Conservation (phyloP, 169 alveolate species). For the Pseudocohnilembus persalinus region DNA sequence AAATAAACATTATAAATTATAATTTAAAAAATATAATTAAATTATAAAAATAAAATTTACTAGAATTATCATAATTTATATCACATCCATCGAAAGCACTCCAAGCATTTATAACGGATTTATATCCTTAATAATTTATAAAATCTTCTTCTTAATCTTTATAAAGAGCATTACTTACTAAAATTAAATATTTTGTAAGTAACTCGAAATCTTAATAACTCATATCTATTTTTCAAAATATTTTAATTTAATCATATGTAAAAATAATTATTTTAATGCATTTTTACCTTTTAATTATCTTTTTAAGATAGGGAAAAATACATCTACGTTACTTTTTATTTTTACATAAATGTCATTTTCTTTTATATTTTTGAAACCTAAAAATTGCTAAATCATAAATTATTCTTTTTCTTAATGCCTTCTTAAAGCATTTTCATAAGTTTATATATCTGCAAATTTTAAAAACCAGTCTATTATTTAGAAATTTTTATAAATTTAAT, state of each 20-base stretch:
- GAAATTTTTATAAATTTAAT: too few relatives aligned
- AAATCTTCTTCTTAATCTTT: neutral
- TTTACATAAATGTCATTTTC: neutral
- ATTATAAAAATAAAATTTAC: neutral
- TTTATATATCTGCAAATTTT: neutral
- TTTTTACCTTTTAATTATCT: neutral
- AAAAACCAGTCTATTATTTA: neutral
- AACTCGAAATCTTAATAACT: neutral
- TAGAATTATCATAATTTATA: neutral
- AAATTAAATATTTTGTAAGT: too few relatives aligned
- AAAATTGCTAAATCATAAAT: too few relatives aligned
- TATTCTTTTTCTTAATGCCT: neutral
- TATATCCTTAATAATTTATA: neutral
- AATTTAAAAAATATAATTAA: too few relatives aligned
- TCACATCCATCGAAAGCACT: neutral
- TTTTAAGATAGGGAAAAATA: neutral
- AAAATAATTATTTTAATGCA: too few relatives aligned
- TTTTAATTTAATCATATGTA: too few relatives aligned
- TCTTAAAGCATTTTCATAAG: neutral
- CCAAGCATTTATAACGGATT: neutral
- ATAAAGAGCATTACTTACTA: neutral
- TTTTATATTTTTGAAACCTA: neutral
- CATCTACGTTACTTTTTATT: too few relatives aligned
- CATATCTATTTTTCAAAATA: too few relatives aligned
- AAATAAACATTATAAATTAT: too few relatives aligned